Evolutionary conservation across 23 red algal genomes (phyloP).

Genomic region (Gracilaria gracilis): DNA sequence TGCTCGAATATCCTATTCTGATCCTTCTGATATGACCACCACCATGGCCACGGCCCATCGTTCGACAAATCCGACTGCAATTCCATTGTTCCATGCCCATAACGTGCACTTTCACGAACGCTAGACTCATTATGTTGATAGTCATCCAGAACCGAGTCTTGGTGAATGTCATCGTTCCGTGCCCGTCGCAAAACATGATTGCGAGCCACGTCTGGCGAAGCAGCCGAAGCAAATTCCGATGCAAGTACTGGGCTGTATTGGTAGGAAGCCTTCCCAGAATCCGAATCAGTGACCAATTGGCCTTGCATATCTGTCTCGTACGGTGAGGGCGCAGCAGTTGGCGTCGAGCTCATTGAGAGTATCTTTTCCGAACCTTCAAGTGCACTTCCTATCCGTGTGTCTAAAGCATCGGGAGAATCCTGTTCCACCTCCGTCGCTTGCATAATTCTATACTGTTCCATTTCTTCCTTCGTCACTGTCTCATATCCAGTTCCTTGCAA

Average conservation of each 20-base stretch:
- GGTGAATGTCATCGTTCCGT: background rate
- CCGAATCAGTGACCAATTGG: slow-evolving; percentile 23
- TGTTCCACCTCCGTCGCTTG: background rate
- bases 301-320: slow-evolving; percentile 39
- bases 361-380: slow-evolving; percentile 7
- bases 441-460: background rate
- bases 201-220: background rate
- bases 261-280: slow-evolving; percentile 14
- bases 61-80: slow-evolving; percentile 40
- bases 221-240: background rate
- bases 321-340: slow-evolving; percentile 47
- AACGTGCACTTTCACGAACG: slow-evolving; percentile 19
- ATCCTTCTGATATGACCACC: slow-evolving; percentile 52
- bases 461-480: slow-evolving; percentile 14
- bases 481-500: slow-evolving; percentile 15
- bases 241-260: slow-evolving; percentile 21
- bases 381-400: background rate
- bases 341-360: slow-evolving; percentile 44
- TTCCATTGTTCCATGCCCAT: background rate
- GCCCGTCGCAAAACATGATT: background rate
- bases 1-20: background rate
- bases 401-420: background rate
- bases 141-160: slow-evolving; percentile 19
- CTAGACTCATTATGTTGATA: slow-evolving; percentile 6
- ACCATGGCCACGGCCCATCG: slow-evolving; percentile 54